Evolutionary conservation across 768 basidiomycete genomes (phyloP).

Genomic region (Termitomyces sp.): DNA sequence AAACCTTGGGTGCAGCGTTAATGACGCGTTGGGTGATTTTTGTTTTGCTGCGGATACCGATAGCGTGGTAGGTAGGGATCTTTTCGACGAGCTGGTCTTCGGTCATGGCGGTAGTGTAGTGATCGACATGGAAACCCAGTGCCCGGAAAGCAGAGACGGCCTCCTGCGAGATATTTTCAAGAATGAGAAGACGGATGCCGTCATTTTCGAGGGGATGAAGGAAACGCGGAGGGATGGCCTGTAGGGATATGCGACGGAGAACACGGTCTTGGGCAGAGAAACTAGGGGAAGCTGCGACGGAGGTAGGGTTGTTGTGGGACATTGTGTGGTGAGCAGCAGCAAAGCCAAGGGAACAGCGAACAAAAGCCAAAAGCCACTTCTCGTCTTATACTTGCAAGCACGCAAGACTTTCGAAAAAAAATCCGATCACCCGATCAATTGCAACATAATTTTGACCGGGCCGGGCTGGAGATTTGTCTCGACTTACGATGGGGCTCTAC

Average conservation of each 20-base stretch:
- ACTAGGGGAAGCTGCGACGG: constrained; percentile 36
- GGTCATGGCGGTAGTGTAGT: constrained; percentile 77
- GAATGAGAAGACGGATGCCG: constrained; percentile 73
- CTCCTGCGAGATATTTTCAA: constrained; percentile 94
- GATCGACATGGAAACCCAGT: constrained; percentile 92
- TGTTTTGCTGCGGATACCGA: constrained; percentile 97
- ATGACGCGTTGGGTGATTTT: constrained; percentile 91
- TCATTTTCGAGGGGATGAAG: constrained; percentile 84
- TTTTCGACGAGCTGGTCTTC: constrained; percentile 90
- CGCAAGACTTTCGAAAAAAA: constrained; percentile 13
- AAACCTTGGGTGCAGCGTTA: constrained; percentile 80
- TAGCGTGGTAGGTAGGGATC: constrained; percentile 83
- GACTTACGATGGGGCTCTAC: constrained; percentile 52
- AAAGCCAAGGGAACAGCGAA: too few species aligned
- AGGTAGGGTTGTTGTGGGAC: constrained; percentile 29
- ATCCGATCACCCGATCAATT: constrained; percentile 11
- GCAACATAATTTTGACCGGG: neutral
- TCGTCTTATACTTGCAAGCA: constrained; percentile 9
- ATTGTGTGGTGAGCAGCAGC: too few species aligned
- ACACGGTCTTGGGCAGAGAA: constrained; percentile 41
- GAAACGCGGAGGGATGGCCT: constrained; percentile 49
- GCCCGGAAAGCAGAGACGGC: constrained; percentile 77
- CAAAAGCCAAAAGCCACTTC: too few species aligned
- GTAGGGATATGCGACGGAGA: constrained; percentile 28
- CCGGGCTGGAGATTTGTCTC: neutral